A percentile compares a stretch with the other conserved stretches of the same genome.
Evolutionary conservation across 176 grass and related monocot species (phyloP).

Genomic region (Puccinellia tenuiflora): DNA sequence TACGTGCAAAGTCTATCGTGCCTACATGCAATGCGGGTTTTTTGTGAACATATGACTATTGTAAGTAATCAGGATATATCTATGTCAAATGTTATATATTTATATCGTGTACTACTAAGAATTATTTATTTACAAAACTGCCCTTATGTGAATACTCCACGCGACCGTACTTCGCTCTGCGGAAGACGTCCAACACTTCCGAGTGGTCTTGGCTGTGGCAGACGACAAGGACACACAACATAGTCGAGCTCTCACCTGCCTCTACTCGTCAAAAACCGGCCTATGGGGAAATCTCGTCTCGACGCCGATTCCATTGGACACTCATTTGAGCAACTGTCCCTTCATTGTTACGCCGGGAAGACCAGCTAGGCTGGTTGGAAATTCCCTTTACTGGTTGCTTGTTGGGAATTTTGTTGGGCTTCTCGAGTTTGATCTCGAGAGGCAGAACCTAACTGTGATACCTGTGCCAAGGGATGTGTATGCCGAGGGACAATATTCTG

Average conservation of each 20-base stretch:
- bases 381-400: not conserved
- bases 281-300: not conserved
- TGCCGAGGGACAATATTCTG: not conserved
- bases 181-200: not conserved
- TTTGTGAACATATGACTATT: too few species aligned
- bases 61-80: too few species aligned
- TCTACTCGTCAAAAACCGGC: not conserved
- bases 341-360: not conserved
- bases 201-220: not conserved
- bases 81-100: too few species aligned
- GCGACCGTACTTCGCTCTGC: not conserved
- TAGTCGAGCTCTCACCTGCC: not conserved
- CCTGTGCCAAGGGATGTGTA: not conserved
- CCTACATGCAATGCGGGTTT: too few species aligned
- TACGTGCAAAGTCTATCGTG: too few species aligned
- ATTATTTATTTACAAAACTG: too few species aligned
- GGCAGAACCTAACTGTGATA: not conserved
- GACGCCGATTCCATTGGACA: not conserved
- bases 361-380: not conserved
- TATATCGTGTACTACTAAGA: too few species aligned
- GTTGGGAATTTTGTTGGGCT: not conserved
- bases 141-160: too few species aligned
- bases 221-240: not conserved
- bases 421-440: not conserved
- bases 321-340: not conserved